Evolutionary conservation across 805 yeast species (phyloP), one percentile per base, ranked within the genome.

Genomic region (Debaryomyces prosopidis): DNA sequence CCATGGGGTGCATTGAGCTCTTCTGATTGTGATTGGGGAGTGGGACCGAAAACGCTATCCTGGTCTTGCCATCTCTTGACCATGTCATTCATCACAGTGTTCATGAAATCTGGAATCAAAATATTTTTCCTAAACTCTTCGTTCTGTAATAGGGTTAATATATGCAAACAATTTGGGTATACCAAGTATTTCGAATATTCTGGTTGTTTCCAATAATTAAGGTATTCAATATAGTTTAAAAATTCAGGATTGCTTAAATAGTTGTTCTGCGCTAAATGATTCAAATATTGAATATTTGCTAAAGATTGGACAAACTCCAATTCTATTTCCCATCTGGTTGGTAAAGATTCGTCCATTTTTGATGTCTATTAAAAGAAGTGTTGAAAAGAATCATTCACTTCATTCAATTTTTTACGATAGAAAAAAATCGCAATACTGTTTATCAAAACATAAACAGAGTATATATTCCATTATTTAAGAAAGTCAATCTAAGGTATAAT

Each of bases 261-360:
- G 46, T 84, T 83, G 53, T 84, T 87, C 64, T 91, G 97, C 2
- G 97, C 96, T 19, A 92, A 73, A 57, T 82, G 90, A 52, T 89
- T 84, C 45, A 92, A 75, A 60, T 91, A 92, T 62, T 86, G 96
- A 37, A 92, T 82, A 63, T 92, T 94, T 2, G 96, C 89, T 28
- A 92, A 73, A 12, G 96, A 85, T 66, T 92, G 98, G 3, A 92
- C 95, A 66, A 92, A 92, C 79, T 87, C 97, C n/a, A 88, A 73
- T 55, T 88, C 96, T 17, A 88, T 81, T 58, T 88, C 96, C 89
- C 92, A 89, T 46, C 96, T 65, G 4, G 87, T 78, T n/a, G 92
- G 90, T n/a, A 80, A 69, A 20, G 59, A 53, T 17, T 52, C 52
- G 6, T 53, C 51, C 30, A 55, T 47, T 23, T 15, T 44, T 43